Base-by-base conservation (phyloP, 2,329 filamentous ascomycete genomes). In the Colletotrichum sansevieriae region DNA sequence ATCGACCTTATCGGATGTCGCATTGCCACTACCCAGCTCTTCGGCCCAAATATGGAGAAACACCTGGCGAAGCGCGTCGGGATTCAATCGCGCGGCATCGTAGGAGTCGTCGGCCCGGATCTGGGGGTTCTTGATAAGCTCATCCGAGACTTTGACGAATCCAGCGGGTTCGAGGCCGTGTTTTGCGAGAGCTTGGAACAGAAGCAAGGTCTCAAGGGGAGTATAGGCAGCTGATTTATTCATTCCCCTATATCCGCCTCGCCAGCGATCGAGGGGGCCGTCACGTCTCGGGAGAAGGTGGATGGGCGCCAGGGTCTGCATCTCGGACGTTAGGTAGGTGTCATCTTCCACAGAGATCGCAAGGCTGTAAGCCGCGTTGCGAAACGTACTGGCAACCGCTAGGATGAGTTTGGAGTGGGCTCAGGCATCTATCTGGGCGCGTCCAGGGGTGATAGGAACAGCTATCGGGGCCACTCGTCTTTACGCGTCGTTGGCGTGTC, bases 131-230 rank as follows among this genome's bases (percentile, higher is more conserved):
- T 85, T 89, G 79, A 87, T 91, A 71, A 98, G 87, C 68, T 91
- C 82, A 72, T 92, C 87, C 67, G 94, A 94, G 71, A 96, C 92
- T 73, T 85, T 86, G 75, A 83, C 82, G 81, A 97, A 96, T 77
- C 87, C 89, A 70, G 84, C 79, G 60, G 88, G 83, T 72, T 89
- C 87, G 72, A 90, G 83, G 76, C 92, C 92, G 79, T 92, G 86
- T 73, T 84, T 84, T 73, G 90, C 86, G 72, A 97, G 86, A 70
- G 91, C 91, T 81, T 95, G 93, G 82, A 96, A 95, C 76, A 97
- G 87, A 73, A 96, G 88, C 71, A 97, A 87, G 76, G 91, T 92
- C 86, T 97, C 94, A 84, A 97, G 92, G 74, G 91, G 88, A 77
- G 93, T 95, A 82, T 96, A 95, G 76, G 86, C 84, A 77, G 88